Evolutionary conservation across 257 asterid species (phyloP), one percentile per base, ranked within the genome.

Genomic region (Linaria vulgaris): DNA sequence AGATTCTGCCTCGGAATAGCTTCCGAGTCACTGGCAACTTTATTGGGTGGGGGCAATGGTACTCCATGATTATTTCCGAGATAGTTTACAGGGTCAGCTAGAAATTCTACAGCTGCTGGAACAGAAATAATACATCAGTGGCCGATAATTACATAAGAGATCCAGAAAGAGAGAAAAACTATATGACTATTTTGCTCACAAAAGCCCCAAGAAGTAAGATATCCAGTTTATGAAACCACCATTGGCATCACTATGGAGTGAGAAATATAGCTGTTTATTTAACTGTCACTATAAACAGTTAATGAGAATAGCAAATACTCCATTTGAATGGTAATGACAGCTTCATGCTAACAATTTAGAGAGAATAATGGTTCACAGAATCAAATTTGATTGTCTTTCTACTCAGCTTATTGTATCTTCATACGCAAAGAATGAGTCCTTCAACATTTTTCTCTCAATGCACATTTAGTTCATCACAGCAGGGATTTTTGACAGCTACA

Each of bases 71-170:
- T 79, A 46, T 71, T 80, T 57, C 82, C 90, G 43, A 85, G 79
- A 83, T 80, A 82, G 72, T 85, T 81, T 68, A 78, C 80, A 15
- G 85, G 85, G 70, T 78, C 82, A 13, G 63, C 71, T 56, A 73
- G 77, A 69, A 74, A 83, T 51, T 82, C 82, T 61, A 72, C 69
- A 2, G 95, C 83, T 25, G 79, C 94, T 82, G 87, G 74, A 72
- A 16, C 59, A 60, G 55, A 39, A 65, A 71, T 27, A 16, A 72
- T 13, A 54, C 37, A 63, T 73, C 44, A 69, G 37, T 41, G 27
- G 49, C n/a, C 13, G 56, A 25, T 38, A 24, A 12, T 34, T 24
- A 55, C 25, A 13, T 22, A 27, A 37, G 66, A 38, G 17, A 56
- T 22, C 21, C 56, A 45, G 39, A 54, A 65, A 39, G 52, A 55